These are phyloP conservation scores for Oleoguttula mirabilis DNA, from an alignment of 495 filamentous ascomycete genomes.

Conservation along the genomic window DNA sequence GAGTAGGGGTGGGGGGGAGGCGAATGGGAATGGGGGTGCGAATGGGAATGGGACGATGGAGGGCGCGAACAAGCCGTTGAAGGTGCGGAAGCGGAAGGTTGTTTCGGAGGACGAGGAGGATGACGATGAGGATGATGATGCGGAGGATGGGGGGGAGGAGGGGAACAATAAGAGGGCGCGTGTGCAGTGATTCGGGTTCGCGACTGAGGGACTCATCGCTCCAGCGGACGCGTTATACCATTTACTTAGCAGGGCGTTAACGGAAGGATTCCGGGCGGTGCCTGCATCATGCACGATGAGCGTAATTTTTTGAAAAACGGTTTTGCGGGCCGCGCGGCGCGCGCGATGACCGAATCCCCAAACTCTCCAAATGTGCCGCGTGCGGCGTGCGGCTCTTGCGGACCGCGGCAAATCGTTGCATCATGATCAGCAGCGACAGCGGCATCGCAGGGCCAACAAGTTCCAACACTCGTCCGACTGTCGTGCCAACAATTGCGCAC, in stretches of 20 bases:
- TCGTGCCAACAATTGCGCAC: too few species aligned
- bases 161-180: neutral
- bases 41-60: conserved; percentile 13
- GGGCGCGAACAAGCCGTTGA: conserved; percentile 16
- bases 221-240: neutral
- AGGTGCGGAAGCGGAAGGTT: conserved; percentile 36
- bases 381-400: too few species aligned
- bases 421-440: too few species aligned
- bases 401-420: too few species aligned
- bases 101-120: conserved; percentile 39
- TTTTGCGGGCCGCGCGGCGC: too few species aligned
- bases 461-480: too few species aligned
- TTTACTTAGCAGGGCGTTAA: neutral
- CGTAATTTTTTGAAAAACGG: too few species aligned
- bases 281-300: too few species aligned
- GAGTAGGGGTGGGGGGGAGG: conserved; percentile 17
- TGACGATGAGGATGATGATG: conserved; percentile 27
- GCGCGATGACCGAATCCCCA: too few species aligned
- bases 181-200: neutral
- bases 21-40: conserved; percentile 7
- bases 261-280: too few species aligned
- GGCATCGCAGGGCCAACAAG: too few species aligned
- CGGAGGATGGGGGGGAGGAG: conserved; percentile 1
- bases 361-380: too few species aligned
- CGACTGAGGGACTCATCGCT: neutral